These are phyloP conservation scores for Thraustotheca clavata DNA, from an alignment of 352 stramenopile species.

Conservation along the genomic window DNA sequence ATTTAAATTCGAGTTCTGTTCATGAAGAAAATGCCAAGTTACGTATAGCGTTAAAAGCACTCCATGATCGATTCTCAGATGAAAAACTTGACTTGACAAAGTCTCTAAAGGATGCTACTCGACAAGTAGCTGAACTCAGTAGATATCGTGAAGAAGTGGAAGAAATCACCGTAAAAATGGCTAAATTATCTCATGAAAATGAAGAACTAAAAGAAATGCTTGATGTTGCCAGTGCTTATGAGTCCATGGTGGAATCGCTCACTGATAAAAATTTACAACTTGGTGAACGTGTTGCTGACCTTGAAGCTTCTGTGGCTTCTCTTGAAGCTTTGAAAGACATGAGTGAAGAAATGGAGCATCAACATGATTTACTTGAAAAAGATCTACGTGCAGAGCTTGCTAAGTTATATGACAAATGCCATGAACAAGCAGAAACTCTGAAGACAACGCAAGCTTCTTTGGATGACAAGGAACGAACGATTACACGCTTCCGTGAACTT, in stretches of 20 bases:
- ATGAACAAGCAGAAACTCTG: conserved; percentile 49
- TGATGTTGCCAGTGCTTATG: conserved; percentile 78
- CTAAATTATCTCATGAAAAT: conserved; percentile 44
- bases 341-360: conserved; percentile 84
- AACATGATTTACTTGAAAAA: conserved; percentile 73
- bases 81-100: conserved; percentile 79
- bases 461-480: conserved; percentile 74
- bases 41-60: conserved; percentile 63
- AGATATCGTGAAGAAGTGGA: conserved; percentile 62
- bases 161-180: conserved; percentile 46
- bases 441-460: conserved; percentile 46
- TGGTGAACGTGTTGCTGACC: conserved; percentile 67
- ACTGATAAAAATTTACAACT: conserved; percentile 83
- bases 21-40: conserved; percentile 80
- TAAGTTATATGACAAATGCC: conserved; percentile 35
- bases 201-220: conserved; percentile 84
- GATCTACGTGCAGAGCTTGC: conserved; percentile 69
- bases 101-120: conserved; percentile 62
- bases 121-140: conserved; percentile 59
- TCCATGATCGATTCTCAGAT: conserved; percentile 67
- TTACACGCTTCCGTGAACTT: conserved; percentile 68
- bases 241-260: conserved; percentile 82
- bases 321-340: conserved; percentile 76
- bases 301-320: conserved; percentile 59
- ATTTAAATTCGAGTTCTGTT: conserved; percentile 23